These are phyloP conservation scores for Phylloporus sp. DNA, from an alignment of 1,284 basidiomycete genomes.

Conservation along the genomic window DNA sequence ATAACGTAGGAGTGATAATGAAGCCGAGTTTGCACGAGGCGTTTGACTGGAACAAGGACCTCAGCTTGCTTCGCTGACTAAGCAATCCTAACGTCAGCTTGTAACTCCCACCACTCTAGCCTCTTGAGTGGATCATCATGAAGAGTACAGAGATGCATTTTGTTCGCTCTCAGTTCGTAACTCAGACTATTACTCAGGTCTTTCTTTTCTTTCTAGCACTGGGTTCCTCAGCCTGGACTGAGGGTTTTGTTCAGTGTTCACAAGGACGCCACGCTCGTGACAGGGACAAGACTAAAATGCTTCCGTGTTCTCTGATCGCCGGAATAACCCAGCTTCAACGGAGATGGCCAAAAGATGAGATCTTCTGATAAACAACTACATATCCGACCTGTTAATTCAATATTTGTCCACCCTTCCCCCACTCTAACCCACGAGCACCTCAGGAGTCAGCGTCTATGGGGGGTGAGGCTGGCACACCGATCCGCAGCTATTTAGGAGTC, in stretches of 20 bases:
- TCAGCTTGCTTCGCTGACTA: background rate
- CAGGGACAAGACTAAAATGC: background rate
- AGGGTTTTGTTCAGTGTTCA: too few relatives aligned
- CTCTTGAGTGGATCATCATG: too few relatives aligned
- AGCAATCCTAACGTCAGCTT: background rate
- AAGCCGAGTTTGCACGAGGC: background rate
- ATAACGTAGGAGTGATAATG: background rate
- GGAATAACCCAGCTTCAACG: conserved; percentile 8
- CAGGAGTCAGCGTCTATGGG: conserved; percentile 8
- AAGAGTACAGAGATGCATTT: too few relatives aligned
- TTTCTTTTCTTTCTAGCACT: too few relatives aligned
- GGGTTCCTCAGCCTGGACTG: too few relatives aligned
- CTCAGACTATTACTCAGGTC: too few relatives aligned
- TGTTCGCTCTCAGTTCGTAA: too few relatives aligned
- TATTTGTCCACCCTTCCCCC: background rate
- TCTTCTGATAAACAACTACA: background rate
- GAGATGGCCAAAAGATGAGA: background rate
- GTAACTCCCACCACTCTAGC: too few relatives aligned
- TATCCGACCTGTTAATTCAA: conserved; percentile 8
- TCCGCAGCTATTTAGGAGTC: background rate
- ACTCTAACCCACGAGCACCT: conserved; percentile 18
- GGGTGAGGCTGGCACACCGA: background rate
- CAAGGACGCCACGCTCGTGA: too few relatives aligned
- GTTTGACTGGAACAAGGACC: background rate
- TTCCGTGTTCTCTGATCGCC: conserved; percentile 9